Evolutionary conservation across 1,284 basidiomycete genomes (phyloP).

Genomic region (Cryptococcus sp.): DNA sequence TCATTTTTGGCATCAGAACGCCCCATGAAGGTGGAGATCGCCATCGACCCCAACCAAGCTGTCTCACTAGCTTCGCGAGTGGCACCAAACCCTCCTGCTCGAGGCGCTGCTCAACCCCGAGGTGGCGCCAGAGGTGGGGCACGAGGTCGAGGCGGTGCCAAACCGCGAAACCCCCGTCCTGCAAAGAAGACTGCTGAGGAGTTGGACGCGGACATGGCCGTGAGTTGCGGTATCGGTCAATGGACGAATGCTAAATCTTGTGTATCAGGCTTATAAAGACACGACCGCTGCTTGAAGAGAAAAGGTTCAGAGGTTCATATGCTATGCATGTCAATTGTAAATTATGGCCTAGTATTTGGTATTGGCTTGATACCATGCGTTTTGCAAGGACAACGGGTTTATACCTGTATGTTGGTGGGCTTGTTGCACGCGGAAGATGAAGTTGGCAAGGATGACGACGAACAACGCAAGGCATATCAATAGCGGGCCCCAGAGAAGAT

Average conservation of each 20-base stretch:
- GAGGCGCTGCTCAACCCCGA: conserved; percentile 43
- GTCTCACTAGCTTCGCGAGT: conserved; percentile 64
- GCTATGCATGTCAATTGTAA: background rate
- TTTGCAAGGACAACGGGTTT: conserved; percentile 38
- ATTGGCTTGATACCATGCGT: conserved; percentile 41
- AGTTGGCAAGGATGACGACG: conserved; percentile 81
- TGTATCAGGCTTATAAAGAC: conserved; percentile 40
- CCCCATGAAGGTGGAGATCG: conserved; percentile 97
- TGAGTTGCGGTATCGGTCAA: conserved; percentile 59
- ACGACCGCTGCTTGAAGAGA: conserved; percentile 22
- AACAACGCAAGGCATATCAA: conserved; percentile 78
- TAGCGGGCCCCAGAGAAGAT: conserved; percentile 76
- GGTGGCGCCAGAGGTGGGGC: conserved; percentile 27
- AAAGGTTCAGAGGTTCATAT: background rate
- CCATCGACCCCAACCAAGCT: conserved; percentile 82
- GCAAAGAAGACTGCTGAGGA: conserved; percentile 60
- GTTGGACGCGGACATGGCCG: conserved; percentile 65
- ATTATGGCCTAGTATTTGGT: conserved; percentile 1
- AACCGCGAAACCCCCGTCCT: conserved; percentile 49
- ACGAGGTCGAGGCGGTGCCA: conserved; percentile 58
- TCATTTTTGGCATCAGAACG: conserved; percentile 65
- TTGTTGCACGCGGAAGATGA: conserved; percentile 65
- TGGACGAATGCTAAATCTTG: background rate
- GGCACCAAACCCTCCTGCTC: conserved; percentile 56
- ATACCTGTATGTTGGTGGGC: conserved; percentile 32